These are phyloP conservation scores for Eucalyptus tenuipes DNA, from an alignment of 345 rosid genomes.

Conservation along the genomic window DNA sequence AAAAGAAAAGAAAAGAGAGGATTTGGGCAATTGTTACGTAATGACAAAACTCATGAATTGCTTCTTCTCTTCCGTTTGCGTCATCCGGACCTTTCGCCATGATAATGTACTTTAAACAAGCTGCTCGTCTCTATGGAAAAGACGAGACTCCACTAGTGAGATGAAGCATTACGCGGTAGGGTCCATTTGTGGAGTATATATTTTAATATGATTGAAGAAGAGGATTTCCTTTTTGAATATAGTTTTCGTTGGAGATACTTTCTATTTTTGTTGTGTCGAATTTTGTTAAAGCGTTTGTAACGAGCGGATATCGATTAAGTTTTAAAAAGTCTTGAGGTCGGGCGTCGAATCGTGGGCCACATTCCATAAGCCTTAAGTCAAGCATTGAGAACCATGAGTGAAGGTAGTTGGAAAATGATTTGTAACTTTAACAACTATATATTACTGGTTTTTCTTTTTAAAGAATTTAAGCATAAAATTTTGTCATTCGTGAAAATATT, in stretches of 20 bases:
- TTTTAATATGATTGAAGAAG: too few species aligned
- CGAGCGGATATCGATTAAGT: rapidly evolving
- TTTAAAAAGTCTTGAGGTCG: too few species aligned
- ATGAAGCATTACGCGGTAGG: neutral
- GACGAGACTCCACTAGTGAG: neutral
- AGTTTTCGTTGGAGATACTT: too few species aligned
- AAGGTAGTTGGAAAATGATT: too few species aligned
- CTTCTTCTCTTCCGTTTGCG: neutral
- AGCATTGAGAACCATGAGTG: too few species aligned
- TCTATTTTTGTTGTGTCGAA: too few species aligned
- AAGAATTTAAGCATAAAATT: neutral
- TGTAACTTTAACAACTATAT: too few species aligned
- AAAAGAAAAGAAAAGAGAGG: neutral
- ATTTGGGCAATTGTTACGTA: neutral
- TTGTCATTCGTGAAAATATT: neutral
- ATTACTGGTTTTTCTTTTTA: rapidly evolving
- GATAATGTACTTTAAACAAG: neutral
- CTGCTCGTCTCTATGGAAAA: too few species aligned
- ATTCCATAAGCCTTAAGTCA: too few species aligned
- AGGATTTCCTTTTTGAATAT: too few species aligned
- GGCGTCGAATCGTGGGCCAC: too few species aligned
- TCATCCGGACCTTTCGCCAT: neutral
- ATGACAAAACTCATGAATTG: neutral
- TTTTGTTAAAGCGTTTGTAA: rapidly evolving
- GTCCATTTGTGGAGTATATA: too few species aligned